These are phyloP conservation scores for Penicillium crustosum DNA, from an alignment of 2,329 filamentous ascomycete genomes.

Conservation along the genomic window DNA sequence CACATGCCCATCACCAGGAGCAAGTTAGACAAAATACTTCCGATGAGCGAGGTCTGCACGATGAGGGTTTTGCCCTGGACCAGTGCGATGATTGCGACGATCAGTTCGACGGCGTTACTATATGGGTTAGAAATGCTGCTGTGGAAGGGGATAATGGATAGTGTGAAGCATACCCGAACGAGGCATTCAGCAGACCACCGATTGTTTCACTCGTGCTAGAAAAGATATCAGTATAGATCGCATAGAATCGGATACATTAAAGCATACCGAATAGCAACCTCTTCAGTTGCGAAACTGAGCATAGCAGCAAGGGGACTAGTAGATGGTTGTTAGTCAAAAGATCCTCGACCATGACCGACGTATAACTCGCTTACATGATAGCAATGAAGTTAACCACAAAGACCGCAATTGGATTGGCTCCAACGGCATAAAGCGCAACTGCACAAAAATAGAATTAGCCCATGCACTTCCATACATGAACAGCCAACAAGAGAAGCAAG, in stretches of 20 bases:
- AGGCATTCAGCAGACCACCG: slow-evolving; percentile 84
- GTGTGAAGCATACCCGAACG: slow-evolving; percentile 61
- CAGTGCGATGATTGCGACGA: slow-evolving; percentile 83
- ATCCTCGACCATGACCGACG: neutral
- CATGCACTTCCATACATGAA: neutral
- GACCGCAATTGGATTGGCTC: slow-evolving; percentile 60
- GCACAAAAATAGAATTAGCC: neutral
- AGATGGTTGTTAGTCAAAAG: neutral
- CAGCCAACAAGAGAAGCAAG: neutral
- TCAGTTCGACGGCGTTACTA: slow-evolving; percentile 82
- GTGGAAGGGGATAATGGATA: neutral
- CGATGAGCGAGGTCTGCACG: slow-evolving; percentile 88
- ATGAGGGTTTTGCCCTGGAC: slow-evolving; percentile 73
- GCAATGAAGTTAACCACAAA: slow-evolving; percentile 94
- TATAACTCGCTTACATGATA: slow-evolving; percentile 59
- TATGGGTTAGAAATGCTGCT: neutral
- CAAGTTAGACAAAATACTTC: slow-evolving; percentile 87
- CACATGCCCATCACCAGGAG: slow-evolving; percentile 87
- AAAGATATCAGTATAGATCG: neutral
- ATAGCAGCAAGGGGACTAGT: slow-evolving; percentile 72
- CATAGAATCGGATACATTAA: neutral
- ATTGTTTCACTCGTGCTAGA: slow-evolving; percentile 72
- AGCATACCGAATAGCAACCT: slow-evolving; percentile 62
- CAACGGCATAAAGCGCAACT: slow-evolving; percentile 67
- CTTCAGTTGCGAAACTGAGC: slow-evolving; percentile 85